phyloP scores from a whole-genome alignment of 306 rosid species.

The Vigna angularis region DNA sequence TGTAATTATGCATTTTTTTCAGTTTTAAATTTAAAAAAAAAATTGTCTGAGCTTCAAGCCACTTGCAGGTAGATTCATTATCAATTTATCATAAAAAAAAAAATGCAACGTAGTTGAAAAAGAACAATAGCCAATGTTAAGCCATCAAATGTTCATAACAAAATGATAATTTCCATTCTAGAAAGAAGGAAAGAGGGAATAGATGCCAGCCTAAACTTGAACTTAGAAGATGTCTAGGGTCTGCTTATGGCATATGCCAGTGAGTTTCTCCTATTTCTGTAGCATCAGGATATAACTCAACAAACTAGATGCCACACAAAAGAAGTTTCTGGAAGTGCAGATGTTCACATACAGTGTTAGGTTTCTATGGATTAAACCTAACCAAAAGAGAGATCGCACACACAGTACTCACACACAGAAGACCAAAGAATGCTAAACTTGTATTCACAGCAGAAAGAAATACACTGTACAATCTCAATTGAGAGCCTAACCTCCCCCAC shows the following conservation, averaged over 20 bases:
- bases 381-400: too few species aligned
- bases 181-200: neutral
- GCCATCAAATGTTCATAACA: slow-evolving; percentile 16
- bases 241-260: neutral
- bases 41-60: neutral
- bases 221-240: neutral
- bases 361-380: too few species aligned
- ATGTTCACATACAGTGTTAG: neutral
- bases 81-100: neutral
- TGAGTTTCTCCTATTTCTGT: slow-evolving; percentile 1
- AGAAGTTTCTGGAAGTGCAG: neutral
- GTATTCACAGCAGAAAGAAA: too few species aligned
- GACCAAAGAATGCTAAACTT: too few species aligned
- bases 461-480: too few species aligned
- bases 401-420: too few species aligned
- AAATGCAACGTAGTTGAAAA: neutral
- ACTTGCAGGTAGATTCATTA: neutral
- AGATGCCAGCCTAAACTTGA: neutral
- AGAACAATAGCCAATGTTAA: slow-evolving; percentile 5
- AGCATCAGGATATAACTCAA: neutral
- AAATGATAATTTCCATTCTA: slow-evolving; percentile 1
- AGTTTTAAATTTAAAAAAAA: neutral
- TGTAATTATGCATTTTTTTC: neutral
- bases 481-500: too few species aligned
- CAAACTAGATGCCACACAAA: neutral